Conservation (phyloP, 2,329 filamentous ascomycete genomes). For the Phialophora chinensis region DNA sequence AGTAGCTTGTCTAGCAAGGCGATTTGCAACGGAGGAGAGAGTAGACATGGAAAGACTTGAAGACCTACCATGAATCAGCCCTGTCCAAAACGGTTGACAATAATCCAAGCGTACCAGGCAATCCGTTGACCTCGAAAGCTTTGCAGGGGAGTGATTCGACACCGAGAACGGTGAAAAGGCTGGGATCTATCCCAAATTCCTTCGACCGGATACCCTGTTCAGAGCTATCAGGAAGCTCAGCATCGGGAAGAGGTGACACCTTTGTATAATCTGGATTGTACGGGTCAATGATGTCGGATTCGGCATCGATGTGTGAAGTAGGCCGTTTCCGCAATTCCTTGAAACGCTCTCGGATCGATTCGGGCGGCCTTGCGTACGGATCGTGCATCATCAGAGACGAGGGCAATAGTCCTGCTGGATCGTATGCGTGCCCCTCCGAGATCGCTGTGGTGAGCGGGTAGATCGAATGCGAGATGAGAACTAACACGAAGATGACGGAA, state of each 20-base stretch:
- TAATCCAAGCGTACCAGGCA: slow-evolving; percentile 66
- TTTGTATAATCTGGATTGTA: slow-evolving; percentile 43
- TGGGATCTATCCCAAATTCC: background rate
- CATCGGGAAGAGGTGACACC: background rate
- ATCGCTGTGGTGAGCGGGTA: background rate
- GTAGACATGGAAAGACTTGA: slow-evolving; percentile 73
- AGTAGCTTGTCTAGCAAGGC: slow-evolving; percentile 74
- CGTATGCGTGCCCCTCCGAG: background rate
- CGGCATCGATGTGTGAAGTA: slow-evolving; percentile 40
- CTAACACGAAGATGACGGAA: background rate
- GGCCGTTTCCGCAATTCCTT: slow-evolving; percentile 70
- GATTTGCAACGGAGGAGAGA: slow-evolving; percentile 72
- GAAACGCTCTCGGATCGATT: slow-evolving; percentile 71
- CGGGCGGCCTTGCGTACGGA: slow-evolving; percentile 78
- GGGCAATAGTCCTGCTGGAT: background rate
- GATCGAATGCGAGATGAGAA: background rate
- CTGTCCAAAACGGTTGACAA: background rate
- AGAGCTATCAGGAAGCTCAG: background rate
- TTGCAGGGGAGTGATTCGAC: background rate
- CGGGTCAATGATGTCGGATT: slow-evolving; percentile 65
- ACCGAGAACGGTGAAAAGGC: background rate
- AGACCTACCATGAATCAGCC: slow-evolving; percentile 66
- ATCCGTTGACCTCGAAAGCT: slow-evolving; percentile 65
- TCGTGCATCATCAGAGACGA: slow-evolving; percentile 51
- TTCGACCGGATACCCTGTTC: background rate